phyloP scores from a whole-genome alignment of 257 asterid species.

The Marsdenia floribunda region DNA sequence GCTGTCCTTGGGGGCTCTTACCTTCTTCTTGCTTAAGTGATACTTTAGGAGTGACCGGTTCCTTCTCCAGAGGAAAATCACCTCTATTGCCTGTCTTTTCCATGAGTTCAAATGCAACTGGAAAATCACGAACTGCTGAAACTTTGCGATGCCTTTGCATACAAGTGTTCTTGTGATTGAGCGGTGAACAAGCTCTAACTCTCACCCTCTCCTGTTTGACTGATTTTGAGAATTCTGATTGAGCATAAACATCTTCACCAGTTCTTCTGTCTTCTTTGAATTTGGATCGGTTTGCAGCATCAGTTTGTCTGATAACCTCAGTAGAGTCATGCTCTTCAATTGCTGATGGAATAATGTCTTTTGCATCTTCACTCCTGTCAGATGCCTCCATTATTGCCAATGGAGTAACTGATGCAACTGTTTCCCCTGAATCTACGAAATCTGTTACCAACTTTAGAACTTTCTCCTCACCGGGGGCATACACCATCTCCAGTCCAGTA shows the following conservation, averaged over 20 bases:
- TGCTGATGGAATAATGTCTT: neutral
- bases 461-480: constrained; percentile 2
- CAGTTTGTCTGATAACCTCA: neutral
- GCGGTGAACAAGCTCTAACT: neutral
- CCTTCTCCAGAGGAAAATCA: neutral
- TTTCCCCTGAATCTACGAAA: neutral
- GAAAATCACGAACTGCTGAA: constrained; percentile 17
- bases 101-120: neutral
- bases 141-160: neutral
- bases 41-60: neutral
- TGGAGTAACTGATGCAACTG: neutral
- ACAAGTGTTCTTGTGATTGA: neutral
- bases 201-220: neutral
- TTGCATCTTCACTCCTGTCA: neutral
- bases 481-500: neutral
- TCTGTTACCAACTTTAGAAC: neutral
- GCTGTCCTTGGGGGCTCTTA: neutral
- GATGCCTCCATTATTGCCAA: neutral
- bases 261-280: neutral
- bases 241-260: neutral
- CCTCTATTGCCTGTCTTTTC: neutral
- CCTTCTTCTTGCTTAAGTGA: neutral
- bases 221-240: constrained; percentile 2
- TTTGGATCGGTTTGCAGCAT: neutral
- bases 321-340: neutral